Base-by-base conservation (phyloP, 306 rosid genomes). In the Begonia masoniana region DNA sequence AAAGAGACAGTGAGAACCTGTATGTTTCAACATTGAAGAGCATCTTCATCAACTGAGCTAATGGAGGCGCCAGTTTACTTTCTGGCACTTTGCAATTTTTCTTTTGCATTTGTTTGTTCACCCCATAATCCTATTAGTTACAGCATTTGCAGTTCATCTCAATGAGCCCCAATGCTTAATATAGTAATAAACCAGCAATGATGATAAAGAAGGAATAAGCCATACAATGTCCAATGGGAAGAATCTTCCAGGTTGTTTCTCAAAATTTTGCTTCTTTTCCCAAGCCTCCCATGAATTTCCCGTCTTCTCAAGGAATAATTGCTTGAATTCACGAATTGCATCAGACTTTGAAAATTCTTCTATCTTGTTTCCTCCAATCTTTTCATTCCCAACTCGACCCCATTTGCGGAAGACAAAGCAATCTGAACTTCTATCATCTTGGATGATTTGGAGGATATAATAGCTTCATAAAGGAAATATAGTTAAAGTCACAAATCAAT, bases 231-330 rank as follows among this genome's bases (percentile, higher is more conserved):
- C 97, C 82, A 91, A 67, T 15, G 97, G 97, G 70, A 85, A 91
- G 71, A 91, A 91, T 81, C 78, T 75, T 66, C 97, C 97, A 52
- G 97, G 96, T 70, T 83, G 85, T 81, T 91, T 91, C 75, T 78
- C 78, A 65, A 91, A 83, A 47, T 76, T 74, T 74, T 71, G 74
- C 47, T 78, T 74, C 68, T 68, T 71, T 62, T 81, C 94, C 97
- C 97, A 91, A n/a, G 97, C 94, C 76, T 91, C 97, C 97, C 94
- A 91, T 47, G 92, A 67, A 67, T 91, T 91, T 57, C 94, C 97
- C 59, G 97, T 91, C 78, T 91, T 91, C 75, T 91, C 97, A 48
- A 74, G 77, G 74, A 91, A 91, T 61, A 91, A 69, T 57, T 86
- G 84, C 67, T 75, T 85, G 83, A 91, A 91, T 55, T 75, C 93